Evolutionary conservation across 495 filamentous ascomycete species (phyloP).

Genomic region (Penicillium silybi): DNA sequence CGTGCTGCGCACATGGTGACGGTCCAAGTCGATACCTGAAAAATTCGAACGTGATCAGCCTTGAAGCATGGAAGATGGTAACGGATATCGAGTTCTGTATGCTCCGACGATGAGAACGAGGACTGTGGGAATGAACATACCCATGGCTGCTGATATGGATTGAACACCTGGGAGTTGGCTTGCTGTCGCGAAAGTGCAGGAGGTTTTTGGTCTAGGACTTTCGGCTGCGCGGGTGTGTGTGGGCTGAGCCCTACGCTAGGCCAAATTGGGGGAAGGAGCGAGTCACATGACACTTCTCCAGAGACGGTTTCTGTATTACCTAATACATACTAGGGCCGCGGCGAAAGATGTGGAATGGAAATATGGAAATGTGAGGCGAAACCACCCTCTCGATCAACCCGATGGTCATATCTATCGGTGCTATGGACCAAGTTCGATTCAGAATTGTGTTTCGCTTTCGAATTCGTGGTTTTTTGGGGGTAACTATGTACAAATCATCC

Average conservation of each 20-base stretch:
- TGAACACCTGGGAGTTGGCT: slow-evolving; percentile 43
- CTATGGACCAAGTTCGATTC: too few relatives aligned
- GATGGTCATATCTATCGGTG: too few relatives aligned
- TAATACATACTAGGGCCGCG: not conserved
- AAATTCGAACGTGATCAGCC: slow-evolving; percentile 10
- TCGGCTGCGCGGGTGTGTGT: slow-evolving; percentile 44
- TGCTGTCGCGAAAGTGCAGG: slow-evolving; percentile 44
- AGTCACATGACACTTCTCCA: not conserved
- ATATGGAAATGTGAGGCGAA: not conserved
- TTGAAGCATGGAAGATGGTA: not conserved
- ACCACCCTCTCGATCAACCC: too few relatives aligned
- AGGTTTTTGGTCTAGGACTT: slow-evolving; percentile 44
- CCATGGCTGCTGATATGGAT: slow-evolving; percentile 48
- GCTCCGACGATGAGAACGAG: not conserved
- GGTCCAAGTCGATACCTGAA: slow-evolving; percentile 65
- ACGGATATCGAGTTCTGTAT: not conserved
- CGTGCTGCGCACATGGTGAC: slow-evolving; percentile 79
- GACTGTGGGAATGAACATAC: slow-evolving; percentile 28
- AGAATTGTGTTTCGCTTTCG: not conserved
- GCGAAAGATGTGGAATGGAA: too few relatives aligned
- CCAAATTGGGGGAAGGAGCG: slow-evolving; percentile 17
- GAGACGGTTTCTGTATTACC: not conserved
- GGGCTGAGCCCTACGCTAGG: slow-evolving; percentile 49
- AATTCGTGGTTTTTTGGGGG: not conserved
- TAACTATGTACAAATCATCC: not conserved